Evolutionary conservation across 208 protist genomes (phyloP).

Genomic region (Leishmania amazonensis): DNA sequence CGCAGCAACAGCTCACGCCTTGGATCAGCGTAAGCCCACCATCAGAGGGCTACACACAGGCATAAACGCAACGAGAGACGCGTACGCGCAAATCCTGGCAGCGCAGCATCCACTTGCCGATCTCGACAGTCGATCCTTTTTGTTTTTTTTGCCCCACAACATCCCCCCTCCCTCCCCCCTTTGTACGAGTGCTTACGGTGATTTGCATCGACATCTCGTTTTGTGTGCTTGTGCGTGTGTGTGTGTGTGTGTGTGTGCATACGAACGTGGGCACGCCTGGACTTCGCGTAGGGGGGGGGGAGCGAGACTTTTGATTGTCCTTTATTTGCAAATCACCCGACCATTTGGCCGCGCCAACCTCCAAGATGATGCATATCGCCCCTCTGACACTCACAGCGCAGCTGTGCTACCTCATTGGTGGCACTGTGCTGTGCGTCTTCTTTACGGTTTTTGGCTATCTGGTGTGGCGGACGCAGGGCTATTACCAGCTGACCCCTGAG

Average conservation of each 20-base stretch:
- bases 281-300: not conserved
- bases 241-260: not conserved
- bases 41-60: not conserved
- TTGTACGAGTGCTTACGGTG: too few species aligned
- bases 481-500: not conserved
- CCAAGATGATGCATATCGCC: conserved; percentile 16
- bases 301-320: not conserved
- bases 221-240: not conserved
- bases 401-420: conserved; percentile 17
- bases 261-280: not conserved
- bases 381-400: conserved; percentile 24
- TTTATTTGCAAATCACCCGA: too few species aligned
- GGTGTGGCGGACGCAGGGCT: conserved; percentile 6
- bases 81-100: not conserved
- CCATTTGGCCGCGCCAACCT: too few species aligned
- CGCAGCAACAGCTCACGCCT: not conserved
- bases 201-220: not conserved
- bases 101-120: not conserved
- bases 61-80: not conserved
- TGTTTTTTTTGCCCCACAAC: not conserved
- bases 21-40: not conserved
- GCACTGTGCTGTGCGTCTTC: not conserved
- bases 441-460: conserved; percentile 3
- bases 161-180: too few species aligned
- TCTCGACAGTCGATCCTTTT: not conserved